Evolutionary conservation across 805 yeast species (phyloP).

Genomic region (Scheffersomyces spartinae): DNA sequence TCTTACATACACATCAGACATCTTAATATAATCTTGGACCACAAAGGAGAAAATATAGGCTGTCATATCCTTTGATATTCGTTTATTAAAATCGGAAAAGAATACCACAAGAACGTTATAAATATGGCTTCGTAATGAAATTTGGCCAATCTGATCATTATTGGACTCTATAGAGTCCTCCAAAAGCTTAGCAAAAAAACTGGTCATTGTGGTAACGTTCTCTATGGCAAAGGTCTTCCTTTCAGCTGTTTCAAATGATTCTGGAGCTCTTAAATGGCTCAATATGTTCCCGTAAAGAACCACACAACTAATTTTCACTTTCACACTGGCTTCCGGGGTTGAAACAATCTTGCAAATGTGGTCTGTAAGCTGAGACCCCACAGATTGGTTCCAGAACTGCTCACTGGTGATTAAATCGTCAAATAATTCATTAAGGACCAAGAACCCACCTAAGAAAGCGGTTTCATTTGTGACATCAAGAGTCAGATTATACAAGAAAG

Average conservation of each 20-base stretch:
- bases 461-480: constrained; percentile 14
- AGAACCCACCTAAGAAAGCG: constrained; percentile 40
- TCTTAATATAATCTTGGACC: no score
- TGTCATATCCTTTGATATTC: no score
- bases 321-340: constrained; percentile 15
- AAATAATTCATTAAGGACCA: constrained; percentile 62
- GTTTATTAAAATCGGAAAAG: no score
- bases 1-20: no score
- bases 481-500: constrained; percentile 32
- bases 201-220: constrained; percentile 12
- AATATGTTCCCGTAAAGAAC: constrained; percentile 43
- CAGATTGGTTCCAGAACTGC: constrained; percentile 70
- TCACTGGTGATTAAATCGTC: constrained; percentile 81
- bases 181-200: constrained; percentile 9
- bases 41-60: no score
- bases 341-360: constrained; percentile 35
- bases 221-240: constrained; percentile 25
- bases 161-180: constrained; percentile 4
- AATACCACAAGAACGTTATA: no score
- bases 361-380: constrained; percentile 43
- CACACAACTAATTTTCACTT: constrained; percentile 36
- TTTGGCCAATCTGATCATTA: no score
- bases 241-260: constrained; percentile 24
- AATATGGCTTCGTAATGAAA: no score
- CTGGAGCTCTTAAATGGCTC: constrained; percentile 40